Base-by-base conservation (phyloP, 345 rosid species). In the Brassica nigra region DNA sequence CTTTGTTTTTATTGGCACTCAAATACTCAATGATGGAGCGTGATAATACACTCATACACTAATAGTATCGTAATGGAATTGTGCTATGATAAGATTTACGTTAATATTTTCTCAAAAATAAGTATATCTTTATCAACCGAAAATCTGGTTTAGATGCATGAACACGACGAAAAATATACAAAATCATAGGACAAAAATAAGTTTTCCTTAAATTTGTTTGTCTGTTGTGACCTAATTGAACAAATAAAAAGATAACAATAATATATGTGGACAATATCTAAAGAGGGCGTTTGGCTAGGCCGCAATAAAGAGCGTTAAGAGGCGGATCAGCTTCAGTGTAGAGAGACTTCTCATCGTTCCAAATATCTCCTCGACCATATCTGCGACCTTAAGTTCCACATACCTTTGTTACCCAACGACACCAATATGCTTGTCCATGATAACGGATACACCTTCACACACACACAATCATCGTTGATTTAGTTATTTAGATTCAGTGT, bases 341-440 rank as follows among this genome's bases (percentile, higher is more conserved):
- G 2, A 58, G 78, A 47, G 83, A 83, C 52, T 70, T 66, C 73
- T 74, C 93, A 18, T 89, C 36, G 75, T 86, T 89, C 95, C 88
- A 90, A 75, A 75, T 95, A 91, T 63, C 89, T 70, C 58, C 86
- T 83, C 1, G 84, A 31, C 97, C 97, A 92, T 31, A 83, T 80
- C 69, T 90, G 97, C 1, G 95, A 90, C 86, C 95, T 87, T 84
- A 90, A 85, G 77, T 92, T 92, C 96, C 99, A 92, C 95, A 90
- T 90, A 0, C 97, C 99, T 81, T 91, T 91, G 87, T 92, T 92
- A 89, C 92, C 97, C 70, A 92, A 23, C 23, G 99, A 85, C 68
- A 92, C 89, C 74, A 88, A 42, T 29, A 92, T 73, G 34, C 88
- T 90, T 11, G 85, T 90, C 97, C 99, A 95, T 3, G 92, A 87